A percentile compares a stretch with the other conserved stretches of the same genome.
Conservation (phyloP, 2,329 filamentous ascomycete species). For the Neonectria coccinea region DNA sequence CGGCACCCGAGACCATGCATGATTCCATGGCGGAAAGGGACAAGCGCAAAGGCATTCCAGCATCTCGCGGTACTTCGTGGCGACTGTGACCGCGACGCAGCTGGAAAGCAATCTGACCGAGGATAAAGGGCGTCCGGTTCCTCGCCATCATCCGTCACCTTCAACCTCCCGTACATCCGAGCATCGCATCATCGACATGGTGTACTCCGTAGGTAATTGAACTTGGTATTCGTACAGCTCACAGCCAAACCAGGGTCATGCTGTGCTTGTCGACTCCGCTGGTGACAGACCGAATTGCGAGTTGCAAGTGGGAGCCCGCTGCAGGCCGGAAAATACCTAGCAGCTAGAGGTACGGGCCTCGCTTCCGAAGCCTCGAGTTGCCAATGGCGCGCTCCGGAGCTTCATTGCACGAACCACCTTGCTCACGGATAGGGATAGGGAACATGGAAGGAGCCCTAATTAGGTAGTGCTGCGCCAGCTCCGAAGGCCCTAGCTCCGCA, state of each 20-base stretch:
- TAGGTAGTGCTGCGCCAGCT: background rate
- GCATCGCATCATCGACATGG: slow-evolving; percentile 7
- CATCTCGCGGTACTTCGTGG: background rate
- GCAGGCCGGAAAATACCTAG: slow-evolving; percentile 22
- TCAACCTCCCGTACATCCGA: background rate
- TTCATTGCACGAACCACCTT: background rate
- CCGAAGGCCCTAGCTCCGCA: slow-evolving; percentile 8
- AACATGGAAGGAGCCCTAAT: background rate
- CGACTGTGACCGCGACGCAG: background rate
- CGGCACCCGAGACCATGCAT: slow-evolving; percentile 11
- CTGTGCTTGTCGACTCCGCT: slow-evolving; percentile 1
- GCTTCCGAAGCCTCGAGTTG: slow-evolving; percentile 2
- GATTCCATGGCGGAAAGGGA: slow-evolving; percentile 16
- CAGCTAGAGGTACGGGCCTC: background rate
- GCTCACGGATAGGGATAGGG: background rate
- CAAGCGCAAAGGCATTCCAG: slow-evolving; percentile 19
- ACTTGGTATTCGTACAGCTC: background rate
- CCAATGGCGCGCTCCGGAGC: slow-evolving; percentile 5
- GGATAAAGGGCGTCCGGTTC: background rate
- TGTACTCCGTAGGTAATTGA: too few species aligned
- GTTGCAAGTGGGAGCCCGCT: slow-evolving; percentile 9
- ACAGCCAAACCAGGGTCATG: background rate
- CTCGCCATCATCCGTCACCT: background rate
- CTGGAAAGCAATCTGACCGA: background rate
- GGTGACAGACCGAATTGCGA: slow-evolving; percentile 11